phyloP scores from a whole-genome alignment of 441 rosid species.

The Pelargonium myrrhifolium region DNA sequence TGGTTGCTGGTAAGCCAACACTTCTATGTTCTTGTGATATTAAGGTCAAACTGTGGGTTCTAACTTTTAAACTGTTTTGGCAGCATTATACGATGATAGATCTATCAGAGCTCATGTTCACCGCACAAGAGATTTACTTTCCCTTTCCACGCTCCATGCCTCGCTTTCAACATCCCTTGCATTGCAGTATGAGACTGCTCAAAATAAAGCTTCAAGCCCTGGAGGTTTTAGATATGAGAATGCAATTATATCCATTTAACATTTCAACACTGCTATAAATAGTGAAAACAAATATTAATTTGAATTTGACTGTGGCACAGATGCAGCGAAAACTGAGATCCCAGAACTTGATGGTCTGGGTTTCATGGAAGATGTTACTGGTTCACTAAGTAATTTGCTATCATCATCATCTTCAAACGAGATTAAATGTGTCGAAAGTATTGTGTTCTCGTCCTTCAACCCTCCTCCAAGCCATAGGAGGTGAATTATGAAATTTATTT shows the following conservation, averaged over 20 bases:
- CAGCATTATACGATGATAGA: conserved; percentile 93
- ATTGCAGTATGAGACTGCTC: conserved; percentile 59
- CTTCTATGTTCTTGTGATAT: conserved; percentile 4
- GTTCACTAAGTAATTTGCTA: conserved; percentile 60
- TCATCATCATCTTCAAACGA: conserved; percentile 55
- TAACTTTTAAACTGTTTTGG: conserved; percentile 25
- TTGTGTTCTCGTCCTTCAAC: conserved; percentile 88
- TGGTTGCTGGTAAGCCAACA: conserved; percentile 65
- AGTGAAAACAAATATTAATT: background rate
- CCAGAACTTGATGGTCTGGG: conserved; percentile 90
- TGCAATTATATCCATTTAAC: background rate
- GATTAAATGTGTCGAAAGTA: conserved; percentile 71
- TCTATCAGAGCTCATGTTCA: conserved; percentile 95
- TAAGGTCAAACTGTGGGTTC: conserved; percentile 13
- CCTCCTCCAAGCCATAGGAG: conserved; percentile 97
- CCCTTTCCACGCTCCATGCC: conserved; percentile 79
- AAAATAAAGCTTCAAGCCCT: conserved; percentile 47
- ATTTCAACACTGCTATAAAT: background rate
- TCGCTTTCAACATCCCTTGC: conserved; percentile 95
- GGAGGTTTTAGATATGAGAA: conserved; percentile 42
- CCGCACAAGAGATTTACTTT: conserved; percentile 84
- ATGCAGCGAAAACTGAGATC: conserved; percentile 51
- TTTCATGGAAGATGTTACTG: conserved; percentile 90
- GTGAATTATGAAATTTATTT: conserved; percentile 26
- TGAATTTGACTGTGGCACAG: conserved; percentile 37